These are phyloP conservation scores for Prototheca cutis DNA, from an alignment of 163 green algal species.

Conservation along the genomic window DNA sequence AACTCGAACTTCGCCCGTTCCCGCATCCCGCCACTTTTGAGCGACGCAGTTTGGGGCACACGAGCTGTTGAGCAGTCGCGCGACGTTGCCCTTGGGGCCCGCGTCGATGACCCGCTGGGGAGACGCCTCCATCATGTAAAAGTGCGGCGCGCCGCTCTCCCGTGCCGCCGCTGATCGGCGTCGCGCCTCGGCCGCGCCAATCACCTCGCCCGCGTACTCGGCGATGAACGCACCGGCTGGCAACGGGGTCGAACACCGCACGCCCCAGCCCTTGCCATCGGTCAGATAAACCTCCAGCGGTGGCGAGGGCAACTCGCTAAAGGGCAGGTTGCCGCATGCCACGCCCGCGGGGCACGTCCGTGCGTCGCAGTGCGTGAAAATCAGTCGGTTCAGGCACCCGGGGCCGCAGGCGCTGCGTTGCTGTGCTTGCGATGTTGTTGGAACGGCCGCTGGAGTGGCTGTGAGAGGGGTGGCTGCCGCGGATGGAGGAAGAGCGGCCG, in stretches of 20 bases:
- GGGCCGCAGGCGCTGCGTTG: conserved; percentile 34
- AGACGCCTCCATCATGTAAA: conserved; percentile 82
- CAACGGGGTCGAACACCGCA: conserved; percentile 46
- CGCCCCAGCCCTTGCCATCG: conserved; percentile 69
- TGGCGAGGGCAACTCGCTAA: conserved; percentile 52
- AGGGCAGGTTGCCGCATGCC: conserved; percentile 70
- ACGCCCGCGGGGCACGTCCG: conserved; percentile 65
- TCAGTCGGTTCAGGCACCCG: conserved; percentile 67
- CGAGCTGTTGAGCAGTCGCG: conserved; percentile 79
- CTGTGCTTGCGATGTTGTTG: too few species aligned
- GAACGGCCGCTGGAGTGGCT: not conserved
- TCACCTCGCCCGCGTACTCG: conserved; percentile 73
- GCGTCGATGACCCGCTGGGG: conserved; percentile 76
- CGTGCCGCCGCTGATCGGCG: conserved; percentile 36
- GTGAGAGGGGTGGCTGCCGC: not conserved
- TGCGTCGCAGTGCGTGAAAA: conserved; percentile 68
- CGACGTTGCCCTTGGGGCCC: conserved; percentile 61
- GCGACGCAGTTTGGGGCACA: conserved; percentile 89
- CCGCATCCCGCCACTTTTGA: conserved; percentile 82
- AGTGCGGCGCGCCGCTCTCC: conserved; percentile 51
- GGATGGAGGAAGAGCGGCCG: not conserved
- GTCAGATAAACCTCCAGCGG: conserved; percentile 68
- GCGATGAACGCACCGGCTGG: conserved; percentile 62
- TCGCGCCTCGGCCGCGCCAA: conserved; percentile 35
- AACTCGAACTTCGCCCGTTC: conserved; percentile 60